These are phyloP conservation scores for Phytophthora hybrid DNA, from an alignment of 352 stramenopile species.

Conservation along the genomic window DNA sequence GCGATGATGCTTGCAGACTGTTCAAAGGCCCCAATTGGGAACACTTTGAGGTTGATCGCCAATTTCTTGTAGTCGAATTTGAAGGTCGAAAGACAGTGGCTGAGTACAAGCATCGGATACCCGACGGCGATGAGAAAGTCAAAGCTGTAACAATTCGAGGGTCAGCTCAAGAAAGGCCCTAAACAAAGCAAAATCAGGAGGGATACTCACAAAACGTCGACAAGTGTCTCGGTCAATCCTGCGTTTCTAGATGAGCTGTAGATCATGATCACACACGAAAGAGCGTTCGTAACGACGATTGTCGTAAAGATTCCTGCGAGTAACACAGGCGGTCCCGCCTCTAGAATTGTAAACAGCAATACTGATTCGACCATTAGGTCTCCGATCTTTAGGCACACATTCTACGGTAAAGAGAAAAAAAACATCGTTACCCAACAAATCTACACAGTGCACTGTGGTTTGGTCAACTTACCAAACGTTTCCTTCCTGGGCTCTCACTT, in stretches of 20 bases:
- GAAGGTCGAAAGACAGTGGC: conserved; percentile 22
- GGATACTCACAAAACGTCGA: background rate
- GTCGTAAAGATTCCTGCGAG: background rate
- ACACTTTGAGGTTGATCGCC: conserved; percentile 18
- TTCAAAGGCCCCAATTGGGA: conserved; percentile 3
- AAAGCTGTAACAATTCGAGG: conserved; percentile 18
- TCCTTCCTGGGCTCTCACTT: background rate
- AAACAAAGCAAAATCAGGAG: background rate
- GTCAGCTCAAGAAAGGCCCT: background rate
- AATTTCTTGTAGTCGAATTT: conserved; percentile 22
- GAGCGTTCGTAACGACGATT: background rate
- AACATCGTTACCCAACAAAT: background rate
- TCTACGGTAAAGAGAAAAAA: background rate
- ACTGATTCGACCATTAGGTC: background rate
- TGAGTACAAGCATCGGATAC: conserved; percentile 26
- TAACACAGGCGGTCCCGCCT: background rate
- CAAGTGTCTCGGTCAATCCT: background rate
- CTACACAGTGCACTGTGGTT: background rate
- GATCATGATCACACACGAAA: background rate
- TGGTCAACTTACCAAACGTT: background rate
- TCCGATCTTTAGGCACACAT: background rate
- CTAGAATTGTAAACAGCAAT: background rate
- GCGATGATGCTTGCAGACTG: background rate
- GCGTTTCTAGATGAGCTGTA: background rate
- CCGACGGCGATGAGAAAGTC: conserved; percentile 32